These are phyloP conservation scores for Verbena officinalis DNA, from an alignment of 257 asterid genomes.

Conservation along the genomic window DNA sequence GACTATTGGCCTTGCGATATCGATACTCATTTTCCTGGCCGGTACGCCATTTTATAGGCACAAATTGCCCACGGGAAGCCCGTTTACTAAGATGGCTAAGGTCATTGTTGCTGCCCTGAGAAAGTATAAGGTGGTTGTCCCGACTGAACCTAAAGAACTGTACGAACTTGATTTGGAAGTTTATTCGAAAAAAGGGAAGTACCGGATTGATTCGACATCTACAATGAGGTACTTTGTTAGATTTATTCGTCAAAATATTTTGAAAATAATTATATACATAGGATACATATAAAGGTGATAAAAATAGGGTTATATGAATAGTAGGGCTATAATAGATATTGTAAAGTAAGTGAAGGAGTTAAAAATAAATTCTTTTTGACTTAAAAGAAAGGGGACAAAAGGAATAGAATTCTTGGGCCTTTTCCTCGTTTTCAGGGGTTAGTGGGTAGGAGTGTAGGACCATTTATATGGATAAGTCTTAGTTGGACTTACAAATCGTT, in stretches of 20 bases:
- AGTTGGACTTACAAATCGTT: neutral
- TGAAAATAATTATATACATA: no score
- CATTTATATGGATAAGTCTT: neutral
- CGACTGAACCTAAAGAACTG: conserved; percentile 58
- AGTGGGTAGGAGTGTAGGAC: neutral
- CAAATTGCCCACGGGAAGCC: conserved; percentile 79
- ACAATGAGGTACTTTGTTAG: conserved; percentile 48
- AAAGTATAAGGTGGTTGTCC: conserved; percentile 56
- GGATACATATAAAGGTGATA: no score
- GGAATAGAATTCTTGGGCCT: neutral
- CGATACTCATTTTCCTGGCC: conserved; percentile 59
- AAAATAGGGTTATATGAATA: no score
- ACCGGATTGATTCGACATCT: conserved; percentile 72
- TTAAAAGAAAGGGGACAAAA: neutral
- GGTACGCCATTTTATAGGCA: conserved; percentile 84
- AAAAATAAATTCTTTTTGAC: neutral
- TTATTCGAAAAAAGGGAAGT: conserved; percentile 51
- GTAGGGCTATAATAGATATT: neutral
- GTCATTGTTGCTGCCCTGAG: conserved; percentile 72
- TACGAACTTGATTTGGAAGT: conserved; percentile 61
- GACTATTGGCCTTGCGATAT: conserved; percentile 60
- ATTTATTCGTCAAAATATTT: no score
- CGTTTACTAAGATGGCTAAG: conserved; percentile 74
- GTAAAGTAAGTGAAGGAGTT: neutral
- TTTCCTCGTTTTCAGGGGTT: neutral